These are phyloP conservation scores for Lablab purpureus DNA, from an alignment of 306 rosid species.

Conservation along the genomic window DNA sequence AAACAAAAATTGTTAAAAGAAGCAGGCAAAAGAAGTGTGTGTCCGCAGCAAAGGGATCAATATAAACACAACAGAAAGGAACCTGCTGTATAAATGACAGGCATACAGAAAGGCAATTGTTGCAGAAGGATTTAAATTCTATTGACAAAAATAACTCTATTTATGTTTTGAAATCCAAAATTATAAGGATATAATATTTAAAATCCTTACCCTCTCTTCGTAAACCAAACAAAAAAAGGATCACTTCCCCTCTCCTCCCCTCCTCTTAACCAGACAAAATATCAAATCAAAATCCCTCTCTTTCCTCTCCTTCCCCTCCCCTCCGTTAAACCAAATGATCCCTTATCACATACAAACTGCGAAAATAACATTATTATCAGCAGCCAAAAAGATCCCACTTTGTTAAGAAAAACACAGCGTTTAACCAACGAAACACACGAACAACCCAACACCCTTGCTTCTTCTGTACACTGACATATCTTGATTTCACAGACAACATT, in stretches of 20 bases:
- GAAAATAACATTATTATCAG: neutral
- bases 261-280: too few species aligned
- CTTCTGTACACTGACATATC: neutral
- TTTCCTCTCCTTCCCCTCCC: too few species aligned
- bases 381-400: neutral
- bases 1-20: conserved; percentile 10
- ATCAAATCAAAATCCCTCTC: too few species aligned
- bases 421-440: neutral
- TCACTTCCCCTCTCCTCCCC: too few species aligned
- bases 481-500: conserved; percentile 1
- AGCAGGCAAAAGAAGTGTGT: conserved; percentile 23
- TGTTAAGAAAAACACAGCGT: neutral
- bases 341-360: neutral
- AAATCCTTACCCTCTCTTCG: too few species aligned
- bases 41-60: neutral
- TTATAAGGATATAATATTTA: too few species aligned
- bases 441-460: conserved; percentile 4
- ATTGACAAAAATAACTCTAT: too few species aligned
- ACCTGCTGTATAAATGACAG: conserved; percentile 7
- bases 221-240: too few species aligned
- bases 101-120: conserved; percentile 2
- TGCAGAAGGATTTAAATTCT: neutral
- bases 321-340: too few species aligned
- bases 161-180: too few species aligned
- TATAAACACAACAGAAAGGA: conserved; percentile 23